Evolutionary conservation across 2,329 filamentous ascomycete genomes (phyloP), one percentile per base, ranked within the genome.

Genomic region (Xylaria sp.): DNA sequence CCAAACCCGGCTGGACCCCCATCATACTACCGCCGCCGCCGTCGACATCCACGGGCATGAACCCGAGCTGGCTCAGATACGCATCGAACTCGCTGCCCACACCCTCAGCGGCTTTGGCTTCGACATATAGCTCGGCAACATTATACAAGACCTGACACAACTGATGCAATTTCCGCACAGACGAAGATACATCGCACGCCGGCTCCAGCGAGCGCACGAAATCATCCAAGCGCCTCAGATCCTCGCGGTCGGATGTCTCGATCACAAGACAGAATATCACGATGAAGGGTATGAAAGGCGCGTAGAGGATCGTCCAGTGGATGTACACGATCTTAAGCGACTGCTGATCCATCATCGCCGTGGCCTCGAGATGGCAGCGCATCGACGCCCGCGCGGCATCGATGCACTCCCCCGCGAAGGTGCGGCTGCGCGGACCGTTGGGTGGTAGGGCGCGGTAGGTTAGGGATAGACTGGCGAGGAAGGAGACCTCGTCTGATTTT

Each of bases 141-240:
- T 83, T 87, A 71, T 86, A 84, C 59, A 91, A 83, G 1, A 89
- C 84, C 56, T 87, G 83, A 70, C 88, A 90, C 15, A 91, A 82
- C 31, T 84, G 86, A 69, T 88, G 84, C 18, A 89, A 80, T 71
- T 87, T 87, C 31, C 83, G 81, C 7, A 87, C 85, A 0, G 86
- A 85, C 64, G 87, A 75, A 1, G 80, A 82, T 1, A 82, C 72
- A 4, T 84, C 80, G 39, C 82, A 82, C 4, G 84, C 83, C 0
- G 83, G 82, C 66, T 85, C 83, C 1, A 89, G 82, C 13, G 85
- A 89, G 5, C 78, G 75, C 55, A 85, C 82, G 20, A 90, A 85
- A 1, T 81, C 82, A n/a, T 80, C 75, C 0, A 90, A 82, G 28
- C 86, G 85, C 10, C 78, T 78, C 20, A 82, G 77, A 51, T 88